Conservation (phyloP, 768 basidiomycete genomes). For the Leccinellum albellum region DNA sequence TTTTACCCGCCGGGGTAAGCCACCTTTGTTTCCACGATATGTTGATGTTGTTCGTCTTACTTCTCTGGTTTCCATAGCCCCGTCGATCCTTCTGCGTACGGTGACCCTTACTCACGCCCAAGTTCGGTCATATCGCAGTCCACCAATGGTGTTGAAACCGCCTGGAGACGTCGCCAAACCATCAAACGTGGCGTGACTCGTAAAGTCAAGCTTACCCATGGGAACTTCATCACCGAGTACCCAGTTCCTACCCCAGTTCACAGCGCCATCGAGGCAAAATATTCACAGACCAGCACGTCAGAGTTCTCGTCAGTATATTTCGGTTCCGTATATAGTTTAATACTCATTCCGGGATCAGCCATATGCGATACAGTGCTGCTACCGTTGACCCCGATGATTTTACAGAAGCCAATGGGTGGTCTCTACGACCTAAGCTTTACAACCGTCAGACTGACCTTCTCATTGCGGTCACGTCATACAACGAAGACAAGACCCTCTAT, state of each 20-base stretch:
- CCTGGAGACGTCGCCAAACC: slow-evolving; percentile 77
- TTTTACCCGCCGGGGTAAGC: slow-evolving; percentile 77
- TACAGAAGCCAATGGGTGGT: slow-evolving; percentile 72
- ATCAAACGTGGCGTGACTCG: slow-evolving; percentile 93
- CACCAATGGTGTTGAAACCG: slow-evolving; percentile 55
- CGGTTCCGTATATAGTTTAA: background rate
- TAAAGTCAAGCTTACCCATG: slow-evolving; percentile 89
- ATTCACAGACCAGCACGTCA: slow-evolving; percentile 64
- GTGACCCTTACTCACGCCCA: slow-evolving; percentile 64
- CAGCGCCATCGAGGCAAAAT: slow-evolving; percentile 80
- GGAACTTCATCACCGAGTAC: slow-evolving; percentile 91
- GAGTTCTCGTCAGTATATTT: slow-evolving; percentile 78
- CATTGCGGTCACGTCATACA: slow-evolving; percentile 92
- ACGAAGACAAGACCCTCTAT: slow-evolving; percentile 90
- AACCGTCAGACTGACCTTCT: slow-evolving; percentile 88
- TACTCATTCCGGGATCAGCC: slow-evolving; percentile 33
- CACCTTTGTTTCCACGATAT: background rate
- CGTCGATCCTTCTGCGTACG: slow-evolving; percentile 57
- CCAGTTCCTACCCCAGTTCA: slow-evolving; percentile 80
- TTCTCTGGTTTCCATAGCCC: slow-evolving; percentile 31
- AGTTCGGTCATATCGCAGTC: slow-evolving; percentile 50
- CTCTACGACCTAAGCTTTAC: slow-evolving; percentile 79
- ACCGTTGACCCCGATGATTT: slow-evolving; percentile 92
- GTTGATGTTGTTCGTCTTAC: background rate
- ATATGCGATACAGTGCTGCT: slow-evolving; percentile 93